Evolutionary conservation across 169 alveolate species (phyloP).

Genomic region (Plasmodium berghei): DNA sequence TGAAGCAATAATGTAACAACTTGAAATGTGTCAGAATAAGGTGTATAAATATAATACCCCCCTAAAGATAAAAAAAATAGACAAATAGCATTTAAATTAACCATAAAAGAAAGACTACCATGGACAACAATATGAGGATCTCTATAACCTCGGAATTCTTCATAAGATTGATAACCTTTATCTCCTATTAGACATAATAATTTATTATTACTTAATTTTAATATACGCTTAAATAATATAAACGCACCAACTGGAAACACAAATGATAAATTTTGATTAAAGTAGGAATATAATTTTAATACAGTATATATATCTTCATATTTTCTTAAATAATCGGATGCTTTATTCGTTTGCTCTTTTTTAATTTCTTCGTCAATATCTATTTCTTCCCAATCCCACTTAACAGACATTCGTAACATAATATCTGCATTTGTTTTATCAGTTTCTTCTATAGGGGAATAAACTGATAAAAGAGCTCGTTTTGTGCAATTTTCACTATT

Average conservation of each 20-base stretch:
- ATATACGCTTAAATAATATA: constrained; percentile 79
- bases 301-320: constrained; percentile 78
- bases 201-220: constrained; percentile 80
- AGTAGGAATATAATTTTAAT: constrained; percentile 77
- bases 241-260: constrained; percentile 88
- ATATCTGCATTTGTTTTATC: constrained; percentile 88
- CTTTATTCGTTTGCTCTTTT: constrained; percentile 21
- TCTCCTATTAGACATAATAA: constrained; percentile 87
- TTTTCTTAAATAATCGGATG: constrained; percentile 75
- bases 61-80: constrained; percentile 84
- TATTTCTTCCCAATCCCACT: constrained; percentile 84
- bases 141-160: constrained; percentile 84
- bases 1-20: constrained; percentile 80
- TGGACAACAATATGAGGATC: constrained; percentile 90
- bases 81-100: constrained; percentile 87
- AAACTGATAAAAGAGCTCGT: constrained; percentile 84
- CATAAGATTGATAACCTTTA: constrained; percentile 88
- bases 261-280: constrained; percentile 82
- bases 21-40: constrained; percentile 88
- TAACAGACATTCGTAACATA: constrained; percentile 91
- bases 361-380: constrained; percentile 68
- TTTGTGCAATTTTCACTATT: constrained; percentile 79
- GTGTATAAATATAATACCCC: constrained; percentile 86
- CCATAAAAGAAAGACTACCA: constrained; percentile 90
- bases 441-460: constrained; percentile 89